phyloP scores from a whole-genome alignment of 352 stramenopile species.

The Albugo laibachii region DNA sequence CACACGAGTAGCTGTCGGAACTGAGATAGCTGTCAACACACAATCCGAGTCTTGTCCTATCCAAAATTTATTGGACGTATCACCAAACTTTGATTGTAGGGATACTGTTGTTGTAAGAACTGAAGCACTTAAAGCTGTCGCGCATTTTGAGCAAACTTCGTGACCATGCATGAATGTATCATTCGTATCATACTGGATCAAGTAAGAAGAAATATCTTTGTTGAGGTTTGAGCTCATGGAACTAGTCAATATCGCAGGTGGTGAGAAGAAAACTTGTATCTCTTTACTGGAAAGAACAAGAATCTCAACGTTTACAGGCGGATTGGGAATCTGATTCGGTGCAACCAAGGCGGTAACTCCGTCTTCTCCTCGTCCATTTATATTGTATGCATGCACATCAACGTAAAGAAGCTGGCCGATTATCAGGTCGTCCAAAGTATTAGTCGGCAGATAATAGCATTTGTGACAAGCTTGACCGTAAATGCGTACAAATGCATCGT shows the following conservation, averaged over 20 bases:
- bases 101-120: slow-evolving; percentile 16
- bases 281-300: slow-evolving; percentile 73
- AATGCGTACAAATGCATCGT: slow-evolving; percentile 19
- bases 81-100: slow-evolving; percentile 8
- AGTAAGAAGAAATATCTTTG: slow-evolving; percentile 75
- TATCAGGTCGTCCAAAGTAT: slow-evolving; percentile 15
- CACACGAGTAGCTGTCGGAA: slow-evolving; percentile 8
- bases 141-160: slow-evolving; percentile 24
- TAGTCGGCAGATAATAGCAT: slow-evolving; percentile 44
- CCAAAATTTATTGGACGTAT: slow-evolving; percentile 20
- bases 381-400: slow-evolving; percentile 54
- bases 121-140: slow-evolving; percentile 16
- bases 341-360: slow-evolving; percentile 17
- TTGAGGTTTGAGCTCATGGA: slow-evolving; percentile 49
- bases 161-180: slow-evolving; percentile 46
- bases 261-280: slow-evolving; percentile 80
- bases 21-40: slow-evolving; percentile 15
- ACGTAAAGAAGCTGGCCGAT: slow-evolving; percentile 64
- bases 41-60: slow-evolving; percentile 24
- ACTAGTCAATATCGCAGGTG: slow-evolving; percentile 26
- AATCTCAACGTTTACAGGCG: slow-evolving; percentile 76
- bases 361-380: slow-evolving; percentile 34
- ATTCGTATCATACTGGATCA: slow-evolving; percentile 75
- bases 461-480: slow-evolving; percentile 23
- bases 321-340: slow-evolving; percentile 70